Conservation (phyloP, 1,139 yeast genomes). For the Saccharomyces hybrid region DNA sequence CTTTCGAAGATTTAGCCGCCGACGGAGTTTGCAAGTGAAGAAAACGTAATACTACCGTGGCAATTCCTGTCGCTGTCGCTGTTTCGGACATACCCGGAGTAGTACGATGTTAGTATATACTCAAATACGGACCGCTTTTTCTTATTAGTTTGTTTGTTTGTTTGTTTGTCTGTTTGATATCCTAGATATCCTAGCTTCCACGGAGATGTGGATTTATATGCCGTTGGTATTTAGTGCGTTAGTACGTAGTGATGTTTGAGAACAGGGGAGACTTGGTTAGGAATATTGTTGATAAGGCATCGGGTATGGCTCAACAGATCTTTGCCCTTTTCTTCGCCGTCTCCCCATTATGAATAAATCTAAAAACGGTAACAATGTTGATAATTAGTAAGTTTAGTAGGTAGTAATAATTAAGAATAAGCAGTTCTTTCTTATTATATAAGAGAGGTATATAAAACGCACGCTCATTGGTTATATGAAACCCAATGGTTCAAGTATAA, state of each 20-base stretch:
- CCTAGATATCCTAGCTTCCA: neutral
- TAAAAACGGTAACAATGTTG: neutral
- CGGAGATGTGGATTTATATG: neutral
- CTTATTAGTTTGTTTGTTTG: neutral
- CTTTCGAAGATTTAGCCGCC: neutral
- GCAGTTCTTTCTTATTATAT: no score
- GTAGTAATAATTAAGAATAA: no score
- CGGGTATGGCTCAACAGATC: neutral
- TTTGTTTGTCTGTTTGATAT: neutral
- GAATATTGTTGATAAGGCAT: neutral
- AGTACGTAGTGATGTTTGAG: neutral
- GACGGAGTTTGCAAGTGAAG: neutral
- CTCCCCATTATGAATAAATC: neutral
- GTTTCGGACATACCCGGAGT: neutral
- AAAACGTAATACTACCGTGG: neutral
- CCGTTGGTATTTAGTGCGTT: neutral
- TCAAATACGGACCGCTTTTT: neutral
- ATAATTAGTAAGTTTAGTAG: no score
- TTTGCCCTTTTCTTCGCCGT: neutral
- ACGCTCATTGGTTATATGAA: no score
- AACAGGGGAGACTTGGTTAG: neutral
- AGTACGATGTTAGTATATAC: neutral
- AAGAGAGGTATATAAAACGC: no score
- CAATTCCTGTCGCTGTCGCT: neutral
- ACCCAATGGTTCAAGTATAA: no score